phyloP scores from a whole-genome alignment of 116 monocot species.

The Trichopus zeylanicus region DNA sequence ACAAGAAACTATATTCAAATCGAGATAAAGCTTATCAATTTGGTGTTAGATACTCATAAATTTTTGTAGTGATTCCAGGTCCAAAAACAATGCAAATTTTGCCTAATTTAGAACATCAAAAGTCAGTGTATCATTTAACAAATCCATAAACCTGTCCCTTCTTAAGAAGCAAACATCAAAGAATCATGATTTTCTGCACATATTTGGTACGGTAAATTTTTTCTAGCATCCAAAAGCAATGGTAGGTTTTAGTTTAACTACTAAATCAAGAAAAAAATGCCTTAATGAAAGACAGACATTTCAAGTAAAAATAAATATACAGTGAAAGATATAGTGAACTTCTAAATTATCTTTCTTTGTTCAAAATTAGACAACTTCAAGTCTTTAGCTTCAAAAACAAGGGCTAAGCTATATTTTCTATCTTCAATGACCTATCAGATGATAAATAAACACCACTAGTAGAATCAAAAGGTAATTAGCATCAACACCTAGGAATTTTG shows the following conservation, averaged over 20 bases:
- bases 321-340: background rate
- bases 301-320: background rate
- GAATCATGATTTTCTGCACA: no score
- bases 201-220: no score
- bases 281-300: no score
- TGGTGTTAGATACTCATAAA: constrained; percentile 47
- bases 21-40: no score
- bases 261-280: no score
- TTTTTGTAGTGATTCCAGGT: constrained; percentile 79
- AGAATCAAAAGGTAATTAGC: background rate
- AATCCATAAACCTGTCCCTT: no score
- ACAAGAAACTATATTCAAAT: no score
- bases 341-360: constrained; percentile 60
- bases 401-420: constrained; percentile 75
- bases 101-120: constrained; percentile 32
- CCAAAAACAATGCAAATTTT: constrained; percentile 97
- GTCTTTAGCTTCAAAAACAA: constrained; percentile 88
- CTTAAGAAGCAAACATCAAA: no score
- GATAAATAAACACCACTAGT: background rate
- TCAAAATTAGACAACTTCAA: constrained; percentile 83
- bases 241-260: no score
- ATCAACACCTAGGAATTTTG: background rate
- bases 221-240: no score
- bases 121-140: no score
- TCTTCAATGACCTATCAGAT: constrained; percentile 60